Base-by-base conservation (phyloP, 1,284 basidiomycete species). In the Ceratobasidium sp. region DNA sequence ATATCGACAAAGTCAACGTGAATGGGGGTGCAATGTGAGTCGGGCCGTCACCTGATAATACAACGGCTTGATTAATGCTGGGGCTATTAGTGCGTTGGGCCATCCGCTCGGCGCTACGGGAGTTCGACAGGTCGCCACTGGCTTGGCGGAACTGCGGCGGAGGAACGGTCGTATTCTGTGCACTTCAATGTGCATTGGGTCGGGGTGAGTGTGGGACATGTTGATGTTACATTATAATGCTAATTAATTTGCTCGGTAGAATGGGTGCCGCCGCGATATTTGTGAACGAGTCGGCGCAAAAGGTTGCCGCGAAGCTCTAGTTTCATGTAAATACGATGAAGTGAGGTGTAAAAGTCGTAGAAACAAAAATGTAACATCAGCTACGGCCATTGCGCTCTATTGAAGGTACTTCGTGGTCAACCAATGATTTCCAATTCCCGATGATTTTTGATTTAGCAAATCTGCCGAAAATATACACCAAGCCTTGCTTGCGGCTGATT, bases 211-310 rank as follows among this genome's bases (percentile, higher is more conserved):
- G 26, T 10, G 17, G 3, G 23, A 1, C 40, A 6, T 46, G n/a
- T 10, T 61, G n/a, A 12, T 3, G 28, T 46, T 7, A 56, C 1
- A 15, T 12, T 42, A 9, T 33, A 46, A 28, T n/a, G 40, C 54
- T 54, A 82, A 62, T 84, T 84, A 64, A 85, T 94, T 0, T 93
- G 91, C 87, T 96, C 67, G 95, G 94, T 46, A 94, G 93, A 20
- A 96, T 96, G 94, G 95, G 95, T 20, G 94, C 93, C 54, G 95
- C 94, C 10, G 90, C 91, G 3, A 88, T 96, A 74, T 92, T 96
- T 80, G 91, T 96, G 28, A 95, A 94, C 81, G 94, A 96, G 28
- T 42, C 71, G 3, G 71, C 71, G 3, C 71, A 75, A 65, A 75
- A 65, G 50, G 71, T 75, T 42, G 71, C 71, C 15, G 71, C 71